Percentiles rank a stretch among this genome's conserved stretches.
These are phyloP conservation scores for Trichoderma arundinaceum DNA, from an alignment of 2,329 filamentous ascomycete species.

Conservation along the genomic window DNA sequence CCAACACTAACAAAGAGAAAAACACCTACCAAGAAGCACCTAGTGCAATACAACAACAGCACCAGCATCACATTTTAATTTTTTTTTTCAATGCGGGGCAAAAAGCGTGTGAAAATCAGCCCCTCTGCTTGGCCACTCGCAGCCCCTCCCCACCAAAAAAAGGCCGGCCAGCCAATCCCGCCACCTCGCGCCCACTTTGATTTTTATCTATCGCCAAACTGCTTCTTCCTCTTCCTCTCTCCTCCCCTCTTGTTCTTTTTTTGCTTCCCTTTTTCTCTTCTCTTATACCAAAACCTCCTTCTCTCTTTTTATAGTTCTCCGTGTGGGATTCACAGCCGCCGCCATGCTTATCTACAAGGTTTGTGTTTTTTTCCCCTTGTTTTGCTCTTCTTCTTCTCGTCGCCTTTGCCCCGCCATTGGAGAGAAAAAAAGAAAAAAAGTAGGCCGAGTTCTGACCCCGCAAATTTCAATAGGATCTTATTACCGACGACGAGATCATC, in stretches of 20 bases:
- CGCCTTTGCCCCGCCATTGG: constrained; percentile 26
- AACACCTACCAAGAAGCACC: too few relatives aligned
- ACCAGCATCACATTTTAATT: not conserved
- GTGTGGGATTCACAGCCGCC: constrained; percentile 46
- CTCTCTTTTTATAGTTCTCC: constrained; percentile 10
- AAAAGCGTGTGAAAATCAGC: constrained; percentile 16
- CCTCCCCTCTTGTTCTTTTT: constrained; percentile 5
- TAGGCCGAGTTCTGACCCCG: constrained; percentile 38
- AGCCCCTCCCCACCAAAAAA: constrained; percentile 23
- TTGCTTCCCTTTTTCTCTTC: not conserved
- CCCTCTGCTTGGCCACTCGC: constrained; percentile 19
- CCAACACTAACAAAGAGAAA: too few relatives aligned
- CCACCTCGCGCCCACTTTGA: constrained; percentile 17
- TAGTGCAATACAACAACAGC: too few relatives aligned
- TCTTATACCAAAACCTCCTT: not conserved
- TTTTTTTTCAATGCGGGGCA: constrained; percentile 27
- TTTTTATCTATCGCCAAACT: constrained; percentile 28
- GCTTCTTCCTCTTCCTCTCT: not conserved
- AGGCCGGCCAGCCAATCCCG: not conserved
- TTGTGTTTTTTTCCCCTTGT: constrained; percentile 38
- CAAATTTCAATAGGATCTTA: constrained; percentile 69
- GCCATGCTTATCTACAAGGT: constrained; percentile 80
- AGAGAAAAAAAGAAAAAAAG: not conserved
- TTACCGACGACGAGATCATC: constrained; percentile 93
- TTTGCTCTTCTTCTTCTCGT: not conserved